Evolutionary conservation across 352 stramenopile species (phyloP).

Genomic region (Thalassiosira oceanica): DNA sequence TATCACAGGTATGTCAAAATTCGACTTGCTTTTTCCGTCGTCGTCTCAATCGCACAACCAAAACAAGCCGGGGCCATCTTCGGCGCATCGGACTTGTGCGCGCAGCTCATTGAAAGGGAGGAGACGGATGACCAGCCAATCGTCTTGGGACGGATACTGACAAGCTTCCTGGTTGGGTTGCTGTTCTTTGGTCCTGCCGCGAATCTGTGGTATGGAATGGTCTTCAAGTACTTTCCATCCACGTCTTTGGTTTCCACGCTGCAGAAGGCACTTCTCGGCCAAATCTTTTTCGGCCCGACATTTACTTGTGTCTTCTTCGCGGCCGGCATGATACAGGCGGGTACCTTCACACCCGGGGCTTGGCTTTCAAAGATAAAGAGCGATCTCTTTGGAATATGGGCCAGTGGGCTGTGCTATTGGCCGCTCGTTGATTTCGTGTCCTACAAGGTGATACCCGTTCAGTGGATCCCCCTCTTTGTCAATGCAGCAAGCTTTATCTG

Average conservation of each 20-base stretch:
- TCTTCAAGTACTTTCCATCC: conserved; percentile 70
- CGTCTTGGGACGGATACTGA: conserved; percentile 47
- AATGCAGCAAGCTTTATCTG: conserved; percentile 79
- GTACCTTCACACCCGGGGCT: conserved; percentile 55
- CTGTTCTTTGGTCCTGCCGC: conserved; percentile 80
- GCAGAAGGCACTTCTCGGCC: conserved; percentile 74
- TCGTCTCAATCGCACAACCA: too few species aligned
- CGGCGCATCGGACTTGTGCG: conserved; percentile 69
- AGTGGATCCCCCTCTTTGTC: conserved; percentile 80
- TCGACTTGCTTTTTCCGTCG: too few species aligned
- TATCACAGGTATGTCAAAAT: too few species aligned
- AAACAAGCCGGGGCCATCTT: conserved; percentile 75
- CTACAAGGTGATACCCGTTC: conserved; percentile 63
- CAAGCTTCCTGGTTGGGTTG: conserved; percentile 63
- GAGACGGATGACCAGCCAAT: conserved; percentile 6
- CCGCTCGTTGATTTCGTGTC: conserved; percentile 81
- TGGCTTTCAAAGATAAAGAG: conserved; percentile 70
- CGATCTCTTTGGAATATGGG: conserved; percentile 75
- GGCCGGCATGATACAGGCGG: conserved; percentile 53
- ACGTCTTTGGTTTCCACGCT: conserved; percentile 69
- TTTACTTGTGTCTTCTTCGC: conserved; percentile 82
- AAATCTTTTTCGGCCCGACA: conserved; percentile 79
- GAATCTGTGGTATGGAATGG: conserved; percentile 75
- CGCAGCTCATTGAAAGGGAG: conserved; percentile 62
- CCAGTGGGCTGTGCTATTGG: conserved; percentile 72